Percentiles rank a stretch among this genome's conserved stretches.
These are phyloP conservation scores for Ceratobasidium sp. DNA, from an alignment of 1,284 basidiomycete genomes.

Conservation along the genomic window DNA sequence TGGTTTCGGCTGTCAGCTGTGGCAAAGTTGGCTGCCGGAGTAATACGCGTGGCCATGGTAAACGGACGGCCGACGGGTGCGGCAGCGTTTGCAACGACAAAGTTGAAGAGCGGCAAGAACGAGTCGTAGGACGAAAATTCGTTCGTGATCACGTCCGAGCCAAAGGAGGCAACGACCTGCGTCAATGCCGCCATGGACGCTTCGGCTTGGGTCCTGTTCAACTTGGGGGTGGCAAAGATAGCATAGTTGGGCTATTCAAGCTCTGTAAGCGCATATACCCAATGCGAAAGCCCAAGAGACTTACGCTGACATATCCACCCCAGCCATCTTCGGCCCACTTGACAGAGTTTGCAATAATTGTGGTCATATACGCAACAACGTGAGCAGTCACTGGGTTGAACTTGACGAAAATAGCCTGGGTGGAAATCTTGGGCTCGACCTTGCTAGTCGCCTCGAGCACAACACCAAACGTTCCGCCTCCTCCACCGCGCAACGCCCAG, in stretches of 20 bases:
- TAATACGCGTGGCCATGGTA: conserved; percentile 33
- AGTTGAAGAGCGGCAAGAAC: conserved; percentile 33
- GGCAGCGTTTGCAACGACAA: conserved; percentile 30
- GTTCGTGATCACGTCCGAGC: conserved; percentile 32
- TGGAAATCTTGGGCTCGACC: conserved; percentile 33
- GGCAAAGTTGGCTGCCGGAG: conserved; percentile 31
- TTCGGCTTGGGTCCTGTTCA: conserved; percentile 31
- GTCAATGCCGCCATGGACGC: conserved; percentile 30
- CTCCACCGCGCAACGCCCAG: conserved; percentile 56
- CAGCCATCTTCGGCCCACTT: conserved; percentile 40
- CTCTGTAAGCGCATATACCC: conserved; percentile 13
- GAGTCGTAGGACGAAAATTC: conserved; percentile 33
- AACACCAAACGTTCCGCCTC: conserved; percentile 39
- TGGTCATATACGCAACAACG: conserved; percentile 25
- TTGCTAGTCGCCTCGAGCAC: conserved; percentile 38
- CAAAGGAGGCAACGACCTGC: conserved; percentile 30
- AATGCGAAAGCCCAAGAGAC: not conserved
- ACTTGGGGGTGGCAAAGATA: conserved; percentile 34
- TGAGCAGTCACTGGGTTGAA: conserved; percentile 36
- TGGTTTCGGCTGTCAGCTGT: conserved; percentile 18
- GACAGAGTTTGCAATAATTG: conserved; percentile 27
- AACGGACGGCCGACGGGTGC: conserved; percentile 34
- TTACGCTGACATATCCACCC: conserved; percentile 39
- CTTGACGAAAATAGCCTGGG: conserved; percentile 34
- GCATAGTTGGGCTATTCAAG: conserved; percentile 24